These are phyloP conservation scores for Raffaelea albimanens DNA, from an alignment of 2,329 filamentous ascomycete species.

Conservation along the genomic window DNA sequence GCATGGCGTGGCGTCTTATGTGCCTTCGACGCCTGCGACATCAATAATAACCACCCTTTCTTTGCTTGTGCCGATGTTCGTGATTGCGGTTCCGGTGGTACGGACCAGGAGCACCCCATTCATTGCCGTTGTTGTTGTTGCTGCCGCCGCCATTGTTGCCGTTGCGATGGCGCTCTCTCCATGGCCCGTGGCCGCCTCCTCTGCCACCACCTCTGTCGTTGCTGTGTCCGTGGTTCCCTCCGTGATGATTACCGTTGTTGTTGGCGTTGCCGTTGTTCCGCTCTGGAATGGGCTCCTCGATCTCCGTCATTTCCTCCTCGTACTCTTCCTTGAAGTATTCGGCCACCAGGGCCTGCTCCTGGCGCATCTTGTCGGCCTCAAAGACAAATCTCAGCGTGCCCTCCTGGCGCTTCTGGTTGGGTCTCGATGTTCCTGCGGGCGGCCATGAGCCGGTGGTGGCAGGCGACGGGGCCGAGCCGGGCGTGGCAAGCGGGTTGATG, in stretches of 20 bases:
- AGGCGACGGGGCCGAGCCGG: constrained; percentile 28
- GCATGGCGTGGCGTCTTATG: too few relatives aligned
- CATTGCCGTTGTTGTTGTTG: background rate
- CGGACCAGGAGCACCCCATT: background rate
- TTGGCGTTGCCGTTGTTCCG: constrained; percentile 1
- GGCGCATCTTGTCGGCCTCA: constrained; percentile 63
- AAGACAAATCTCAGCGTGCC: constrained; percentile 87
- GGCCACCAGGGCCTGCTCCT: constrained; percentile 59
- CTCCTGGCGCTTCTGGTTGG: constrained; percentile 41
- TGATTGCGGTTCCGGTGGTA: constrained; percentile 4
- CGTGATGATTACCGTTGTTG: too few relatives aligned
- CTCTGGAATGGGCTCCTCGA: constrained; percentile 52
- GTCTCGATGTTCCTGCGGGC: constrained; percentile 11
- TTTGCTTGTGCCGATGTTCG: constrained; percentile 1
- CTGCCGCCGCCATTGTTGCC: background rate
- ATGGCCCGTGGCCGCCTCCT: background rate
- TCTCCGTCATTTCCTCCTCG: constrained; percentile 68
- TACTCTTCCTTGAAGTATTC: constrained; percentile 65
- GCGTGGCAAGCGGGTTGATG: constrained; percentile 21
- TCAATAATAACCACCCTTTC: constrained; percentile 5
- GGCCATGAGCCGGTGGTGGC: constrained; percentile 28
- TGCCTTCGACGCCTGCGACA: too few relatives aligned
- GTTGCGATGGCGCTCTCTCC: background rate
- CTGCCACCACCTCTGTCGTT: background rate
- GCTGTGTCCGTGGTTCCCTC: too few relatives aligned